Evolutionary conservation across 2,329 filamentous ascomycete genomes (phyloP), one percentile per base, ranked within the genome.

Genomic region (Scedosporium aurantiacum): DNA sequence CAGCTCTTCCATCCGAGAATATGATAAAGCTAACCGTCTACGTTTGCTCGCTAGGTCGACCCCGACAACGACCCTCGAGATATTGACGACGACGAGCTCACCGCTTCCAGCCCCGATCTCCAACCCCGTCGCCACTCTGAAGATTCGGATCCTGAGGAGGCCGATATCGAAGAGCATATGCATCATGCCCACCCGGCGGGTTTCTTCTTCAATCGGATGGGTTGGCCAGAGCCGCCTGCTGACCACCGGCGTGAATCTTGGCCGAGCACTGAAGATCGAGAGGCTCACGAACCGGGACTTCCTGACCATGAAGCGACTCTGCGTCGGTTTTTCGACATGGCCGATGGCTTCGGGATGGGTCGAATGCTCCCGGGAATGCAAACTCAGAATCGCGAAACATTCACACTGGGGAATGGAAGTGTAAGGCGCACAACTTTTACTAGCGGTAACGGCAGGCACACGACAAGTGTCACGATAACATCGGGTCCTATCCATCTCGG

Each of bases 41-140:
- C 32, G 59, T n/a, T 12, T 23, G 18, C 23, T n/a, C 16, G 41
- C n/a, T 41, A 85, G 82, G 71, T 85, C 21, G 75, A 75, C 23
- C 70, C 73, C 0, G 79, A 82, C 2, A 84, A 84, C 66, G 88
- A 91, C 66, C 88, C 88, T 8, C 81, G 88, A 64, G 66, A 72
- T 1, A 65, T 71, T 32, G 63, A 71, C 7, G 69, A 72, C 18
- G 63, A 64, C 27, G 64, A 66, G 23, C 70, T 69, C 28, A 64
- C 65, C 54, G 66, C 68, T 25, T 71, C 70, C 3, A 71, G 72
- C 5, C 67, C 71, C 41, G 70, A 70, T 60, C 63, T 64, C n/a
- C 61, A 65, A 16, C 67, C 67, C n/a, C 65, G 64, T 45, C 68
- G 64, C 47, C 63, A 65, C 52, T 62, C 66, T 56, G 72, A 75